Base-by-base conservation (phyloP, 2,329 filamentous ascomycete species). In the Fusarium sp. region DNA sequence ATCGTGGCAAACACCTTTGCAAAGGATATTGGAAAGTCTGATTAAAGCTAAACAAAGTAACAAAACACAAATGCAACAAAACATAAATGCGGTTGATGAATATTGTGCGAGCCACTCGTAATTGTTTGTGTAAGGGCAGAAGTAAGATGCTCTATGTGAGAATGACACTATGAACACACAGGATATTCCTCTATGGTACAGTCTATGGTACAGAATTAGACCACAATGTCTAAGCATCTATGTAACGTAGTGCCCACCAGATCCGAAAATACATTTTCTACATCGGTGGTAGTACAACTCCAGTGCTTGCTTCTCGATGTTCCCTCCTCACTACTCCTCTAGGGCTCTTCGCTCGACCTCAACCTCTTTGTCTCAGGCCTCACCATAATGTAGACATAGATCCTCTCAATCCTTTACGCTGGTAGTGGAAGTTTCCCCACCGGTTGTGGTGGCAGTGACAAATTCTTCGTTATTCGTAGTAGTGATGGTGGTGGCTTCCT, bases 1-100 rank as follows among this genome's bases (percentile, higher is more conserved):
- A 90, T 90, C 61, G 88, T 90, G 23, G 88, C 88, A 36, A 88
- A 88, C 63, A 90, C 88, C 0, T 90, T 90, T 77, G 88, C 88
- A 15, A 89, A 88, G 61, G 84, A 85, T 43, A 71, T 74, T 36
- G 70, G 65, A 55, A 62, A 66, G 49, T 42, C 46, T 12, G 42
- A 44, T 26, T n/a, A 67, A 54, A 51, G 67, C 23, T 53, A 45
- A 62, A 55, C 15, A 39, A 30, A 24, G 24, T 39, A 30, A 36
- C 47, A 59, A 20, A 30, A 17, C 40, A n/a, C 15, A 48, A 53
- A 48, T 45, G 5, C 24, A 28, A 28, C 43, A 59, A 28, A 30
- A 19, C 45, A n/a, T 15, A 48, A 53, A 48, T 23, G 38, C 12
- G 15, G 21, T 21, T 24, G 19, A 53, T 44, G 15, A 32, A 19